Percentiles rank a stretch among this genome's conserved stretches.
These are phyloP conservation scores for Prunus campanulata DNA, from an alignment of 306 rosid genomes.

Conservation along the genomic window DNA sequence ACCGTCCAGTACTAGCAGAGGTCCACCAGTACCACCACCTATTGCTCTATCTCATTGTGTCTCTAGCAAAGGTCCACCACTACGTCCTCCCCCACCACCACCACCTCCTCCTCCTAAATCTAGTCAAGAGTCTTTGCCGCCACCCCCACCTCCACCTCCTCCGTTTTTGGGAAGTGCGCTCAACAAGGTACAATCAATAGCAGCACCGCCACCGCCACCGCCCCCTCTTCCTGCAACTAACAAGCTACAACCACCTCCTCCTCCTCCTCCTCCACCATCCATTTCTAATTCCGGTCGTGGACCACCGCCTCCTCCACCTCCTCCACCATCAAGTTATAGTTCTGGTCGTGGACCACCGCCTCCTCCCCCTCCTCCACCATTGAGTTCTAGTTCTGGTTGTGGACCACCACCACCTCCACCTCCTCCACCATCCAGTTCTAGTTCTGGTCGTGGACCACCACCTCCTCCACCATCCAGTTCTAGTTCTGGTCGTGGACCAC, in stretches of 20 bases:
- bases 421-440: slow-evolving; percentile 17
- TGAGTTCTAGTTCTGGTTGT: neutral
- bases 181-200: neutral
- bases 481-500: neutral
- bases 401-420: slow-evolving; percentile 48
- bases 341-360: slow-evolving; percentile 25
- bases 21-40: neutral
- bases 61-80: neutral
- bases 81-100: slow-evolving; percentile 18
- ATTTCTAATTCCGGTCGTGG: slow-evolving; percentile 4
- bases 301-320: neutral
- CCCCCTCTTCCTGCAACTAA: slow-evolving; percentile 11
- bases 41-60: neutral
- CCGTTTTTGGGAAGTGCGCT: slow-evolving; percentile 12
- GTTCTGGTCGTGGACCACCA: neutral
- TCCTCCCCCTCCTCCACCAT: slow-evolving; percentile 33
- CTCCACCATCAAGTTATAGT: neutral
- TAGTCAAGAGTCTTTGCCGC: slow-evolving; percentile 9
- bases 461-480: slow-evolving; percentile 25
- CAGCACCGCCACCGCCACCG: slow-evolving; percentile 12
- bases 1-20: neutral
- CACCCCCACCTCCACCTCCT: slow-evolving; percentile 28
- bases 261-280: slow-evolving; percentile 27
- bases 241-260: slow-evolving; percentile 5
- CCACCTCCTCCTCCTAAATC: slow-evolving; percentile 19